A percentile compares a stretch with the other conserved stretches of the same genome.
Conservation (phyloP, 805 yeast species). For the Saccharomycopsis guyanensis region DNA sequence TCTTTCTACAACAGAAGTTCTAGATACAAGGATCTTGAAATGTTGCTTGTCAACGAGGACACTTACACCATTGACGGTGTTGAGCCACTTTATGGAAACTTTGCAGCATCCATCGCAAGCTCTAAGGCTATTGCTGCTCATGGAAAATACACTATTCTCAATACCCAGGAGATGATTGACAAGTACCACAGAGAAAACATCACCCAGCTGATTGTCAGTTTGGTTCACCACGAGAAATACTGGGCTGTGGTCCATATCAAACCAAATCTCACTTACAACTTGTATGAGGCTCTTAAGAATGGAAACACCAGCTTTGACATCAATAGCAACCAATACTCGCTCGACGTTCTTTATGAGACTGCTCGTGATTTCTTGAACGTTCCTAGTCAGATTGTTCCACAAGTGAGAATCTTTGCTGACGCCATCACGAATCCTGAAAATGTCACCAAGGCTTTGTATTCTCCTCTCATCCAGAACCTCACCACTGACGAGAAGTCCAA, state of each 20-base stretch:
- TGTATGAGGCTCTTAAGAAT: conserved; percentile 21
- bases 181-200: conserved; percentile 14
- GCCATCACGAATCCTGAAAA: conserved; percentile 9
- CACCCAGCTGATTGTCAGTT: conserved; percentile 31
- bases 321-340: conserved; percentile 6
- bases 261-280: conserved; percentile 34
- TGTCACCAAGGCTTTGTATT: conserved; percentile 5
- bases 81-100: conserved; percentile 11
- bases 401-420: conserved; percentile 24
- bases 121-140: conserved; percentile 9
- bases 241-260: conserved; percentile 53
- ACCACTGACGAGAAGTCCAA: conserved; percentile 20
- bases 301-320: conserved; percentile 6
- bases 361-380: conserved; percentile 48
- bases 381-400: conserved; percentile 34
- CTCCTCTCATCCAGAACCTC: conserved; percentile 10
- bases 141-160: conserved; percentile 22
- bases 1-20: conserved; percentile 23
- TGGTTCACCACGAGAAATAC: conserved; percentile 44
- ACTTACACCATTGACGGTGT: conserved; percentile 4
- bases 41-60: conserved; percentile 24
- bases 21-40: conserved; percentile 19
- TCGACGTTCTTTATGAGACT: conserved; percentile 44
- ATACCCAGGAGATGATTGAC: conserved; percentile 3
- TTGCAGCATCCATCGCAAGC: conserved; percentile 4